Evolutionary conservation across 176 grass and related monocot species (phyloP).

Genomic region (Carex myosuroides): DNA sequence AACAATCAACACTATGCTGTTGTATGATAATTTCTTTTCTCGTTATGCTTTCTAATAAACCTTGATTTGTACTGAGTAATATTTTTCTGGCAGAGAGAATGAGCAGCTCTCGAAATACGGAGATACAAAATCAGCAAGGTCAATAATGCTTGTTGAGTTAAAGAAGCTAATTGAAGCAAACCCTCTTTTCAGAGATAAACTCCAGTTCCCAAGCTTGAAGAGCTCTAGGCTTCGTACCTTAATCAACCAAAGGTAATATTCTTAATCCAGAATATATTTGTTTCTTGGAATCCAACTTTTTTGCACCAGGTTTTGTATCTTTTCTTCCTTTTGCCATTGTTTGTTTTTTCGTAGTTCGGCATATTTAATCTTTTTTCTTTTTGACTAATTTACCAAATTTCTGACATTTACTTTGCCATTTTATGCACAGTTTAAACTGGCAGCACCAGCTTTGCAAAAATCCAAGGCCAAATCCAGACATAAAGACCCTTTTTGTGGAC

Average conservation of each 20-base stretch:
- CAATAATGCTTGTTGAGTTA: conserved; percentile 95
- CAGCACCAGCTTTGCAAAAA: conserved; percentile 99
- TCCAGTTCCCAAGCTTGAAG: conserved; percentile 95
- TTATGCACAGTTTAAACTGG: conserved; percentile 89
- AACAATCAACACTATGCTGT: background rate
- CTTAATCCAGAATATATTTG: background rate
- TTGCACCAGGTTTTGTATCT: background rate
- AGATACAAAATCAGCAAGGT: conserved; percentile 94
- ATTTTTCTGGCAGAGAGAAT: conserved; percentile 67
- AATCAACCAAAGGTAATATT: conserved; percentile 84
- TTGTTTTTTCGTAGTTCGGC: background rate
- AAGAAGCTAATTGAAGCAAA: conserved; percentile 99
- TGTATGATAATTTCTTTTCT: background rate
- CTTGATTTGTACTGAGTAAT: background rate
- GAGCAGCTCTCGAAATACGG: conserved; percentile 99
- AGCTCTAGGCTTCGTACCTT: conserved; percentile 90
- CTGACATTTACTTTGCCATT: background rate
- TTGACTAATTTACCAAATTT: background rate
- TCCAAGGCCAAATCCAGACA: conserved; percentile 96
- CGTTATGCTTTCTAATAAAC: background rate
- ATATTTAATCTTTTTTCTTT: background rate
- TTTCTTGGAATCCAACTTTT: background rate
- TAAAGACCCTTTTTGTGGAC: conserved; percentile 99
- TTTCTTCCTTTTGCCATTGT: background rate
- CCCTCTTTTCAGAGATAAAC: conserved; percentile 89